These are phyloP conservation scores for Pholiota conissans DNA, from an alignment of 768 basidiomycete genomes.

Conservation along the genomic window DNA sequence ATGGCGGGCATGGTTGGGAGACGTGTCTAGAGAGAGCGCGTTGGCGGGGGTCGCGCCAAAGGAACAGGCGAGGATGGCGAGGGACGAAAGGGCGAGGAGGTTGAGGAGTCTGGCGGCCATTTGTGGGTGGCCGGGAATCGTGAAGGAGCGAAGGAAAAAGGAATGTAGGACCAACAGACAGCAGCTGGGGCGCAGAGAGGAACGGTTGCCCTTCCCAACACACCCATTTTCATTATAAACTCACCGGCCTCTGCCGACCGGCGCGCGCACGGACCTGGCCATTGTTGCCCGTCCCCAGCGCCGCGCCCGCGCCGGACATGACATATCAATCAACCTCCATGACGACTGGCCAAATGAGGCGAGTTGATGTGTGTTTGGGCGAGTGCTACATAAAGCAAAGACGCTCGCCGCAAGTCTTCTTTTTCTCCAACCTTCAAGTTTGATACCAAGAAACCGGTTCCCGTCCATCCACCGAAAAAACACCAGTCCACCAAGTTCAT, in stretches of 20 bases:
- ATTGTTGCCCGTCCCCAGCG: background rate
- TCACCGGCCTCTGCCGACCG: background rate
- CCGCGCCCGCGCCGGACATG: background rate
- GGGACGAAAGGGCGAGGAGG: conserved; percentile 55
- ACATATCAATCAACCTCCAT: conserved; percentile 28
- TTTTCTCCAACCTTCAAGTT: conserved; percentile 82
- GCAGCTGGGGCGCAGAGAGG: conserved; percentile 5
- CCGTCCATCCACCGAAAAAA: conserved; percentile 49
- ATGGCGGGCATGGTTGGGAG: conserved; percentile 42
- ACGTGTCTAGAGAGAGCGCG: conserved; percentile 50
- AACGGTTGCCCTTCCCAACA: background rate
- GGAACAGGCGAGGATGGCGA: conserved; percentile 57
- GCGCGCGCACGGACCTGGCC: conserved; percentile 4
- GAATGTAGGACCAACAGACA: conserved; percentile 18
- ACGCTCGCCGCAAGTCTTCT: conserved; percentile 28
- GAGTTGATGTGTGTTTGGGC: conserved; percentile 33
- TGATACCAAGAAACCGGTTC: conserved; percentile 83
- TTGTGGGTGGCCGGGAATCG: conserved; percentile 12
- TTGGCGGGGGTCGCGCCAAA: conserved; percentile 44
- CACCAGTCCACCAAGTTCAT: conserved; percentile 50
- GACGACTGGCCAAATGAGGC: conserved; percentile 27
- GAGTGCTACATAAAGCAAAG: conserved; percentile 36
- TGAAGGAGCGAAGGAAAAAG: conserved; percentile 27
- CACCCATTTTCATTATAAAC: background rate
- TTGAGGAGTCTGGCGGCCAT: conserved; percentile 59